Evolutionary conservation across 345 rosid species (phyloP), one percentile per base, ranked within the genome.

Genomic region (Pelargonium nanum): DNA sequence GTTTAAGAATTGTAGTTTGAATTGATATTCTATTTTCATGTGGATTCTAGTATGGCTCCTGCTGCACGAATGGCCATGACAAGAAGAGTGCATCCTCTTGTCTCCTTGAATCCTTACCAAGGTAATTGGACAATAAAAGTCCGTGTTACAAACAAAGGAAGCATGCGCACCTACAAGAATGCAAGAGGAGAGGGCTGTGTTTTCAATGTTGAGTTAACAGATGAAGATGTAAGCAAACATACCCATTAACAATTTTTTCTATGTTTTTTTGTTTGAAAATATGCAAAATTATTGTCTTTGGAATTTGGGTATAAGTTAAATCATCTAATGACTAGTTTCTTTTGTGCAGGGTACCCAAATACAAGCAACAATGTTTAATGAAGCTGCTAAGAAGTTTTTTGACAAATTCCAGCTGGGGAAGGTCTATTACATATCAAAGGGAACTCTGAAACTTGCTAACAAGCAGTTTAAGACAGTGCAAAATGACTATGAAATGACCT

Each of bases 111-210:
- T 57, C 98, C 98, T 13, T 92, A 92, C 65, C 96, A 92, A 78
- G 98, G 95, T 8, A 92, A 67, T 60, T 92, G 97, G 98, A 92
- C 89, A 13, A 92, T 92, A 52, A 92, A 92, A 71, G 98, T 89
- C 25, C 62, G 91, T 12, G 89, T 92, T 21, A 92, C 98, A 6
- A 87, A 72, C 79, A 92, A 89, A 69, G 98, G 91, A 48, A 65
- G 50, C 65, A 89, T 89, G 97, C 90, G 95, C 23, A 79, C 80
- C n/a, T 92, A 86, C 65, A 87, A 55, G 74, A 92, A 92, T 72
- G 84, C 85, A 20, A 87, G 86, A 64, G 98, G 98, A 8, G 97
- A 89, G 70, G 97, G 98, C 22, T 89, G 97, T 60, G 93, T 89
- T 76, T 92, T 92, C 78, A 89, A 89, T 74, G 93, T 92, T 22